Evolutionary conservation across 805 yeast genomes (phyloP).

Genomic region (Hanseniaspora mollemarum): DNA sequence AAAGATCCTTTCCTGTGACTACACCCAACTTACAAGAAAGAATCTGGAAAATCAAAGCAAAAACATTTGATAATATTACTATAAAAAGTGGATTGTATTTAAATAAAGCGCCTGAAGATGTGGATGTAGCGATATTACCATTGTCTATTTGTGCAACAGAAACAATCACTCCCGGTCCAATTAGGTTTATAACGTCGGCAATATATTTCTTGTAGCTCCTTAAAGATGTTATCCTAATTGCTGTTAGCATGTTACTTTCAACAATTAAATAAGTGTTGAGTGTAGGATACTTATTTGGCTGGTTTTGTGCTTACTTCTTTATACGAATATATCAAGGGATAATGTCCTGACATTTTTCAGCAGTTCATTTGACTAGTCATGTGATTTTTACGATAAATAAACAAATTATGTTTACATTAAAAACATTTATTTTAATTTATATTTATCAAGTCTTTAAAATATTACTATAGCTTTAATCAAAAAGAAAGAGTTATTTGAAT

Average conservation of each 20-base stretch:
- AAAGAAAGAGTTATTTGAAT: neutral
- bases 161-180: constrained; percentile 30
- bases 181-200: constrained; percentile 7
- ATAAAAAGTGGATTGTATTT: constrained; percentile 63
- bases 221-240: neutral
- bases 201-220: constrained; percentile 9
- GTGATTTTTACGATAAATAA: neutral
- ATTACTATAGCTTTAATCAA: too few relatives aligned
- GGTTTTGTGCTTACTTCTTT: neutral
- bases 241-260: neutral
- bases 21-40: constrained; percentile 78
- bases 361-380: neutral
- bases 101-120: constrained; percentile 74
- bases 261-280: neutral
- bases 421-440: neutral
- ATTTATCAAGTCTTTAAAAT: neutral
- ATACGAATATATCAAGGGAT: neutral
- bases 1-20: constrained; percentile 78
- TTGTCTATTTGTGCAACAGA: constrained; percentile 91
- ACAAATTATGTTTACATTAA: neutral
- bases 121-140: constrained; percentile 85
- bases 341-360: too few relatives aligned
- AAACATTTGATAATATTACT: constrained; percentile 62
- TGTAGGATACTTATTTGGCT: too few relatives aligned
- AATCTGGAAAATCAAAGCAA: constrained; percentile 74